Evolutionary conservation across 2,329 filamentous ascomycete genomes (phyloP).

Genomic region (Colletotrichum theobromicola): DNA sequence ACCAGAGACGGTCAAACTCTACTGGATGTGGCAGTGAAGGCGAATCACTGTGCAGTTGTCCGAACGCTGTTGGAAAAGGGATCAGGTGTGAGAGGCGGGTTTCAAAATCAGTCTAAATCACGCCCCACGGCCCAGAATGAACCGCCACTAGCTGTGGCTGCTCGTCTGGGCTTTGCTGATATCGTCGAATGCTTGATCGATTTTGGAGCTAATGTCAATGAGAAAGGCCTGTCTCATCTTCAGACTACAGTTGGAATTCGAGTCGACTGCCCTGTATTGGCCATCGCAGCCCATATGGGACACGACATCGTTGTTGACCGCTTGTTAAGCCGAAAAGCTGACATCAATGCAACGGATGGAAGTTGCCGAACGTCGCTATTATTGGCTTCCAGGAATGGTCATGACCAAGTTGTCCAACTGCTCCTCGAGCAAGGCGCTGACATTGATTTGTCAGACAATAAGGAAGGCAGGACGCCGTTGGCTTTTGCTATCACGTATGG

Average conservation of each 20-base stretch:
- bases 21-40: background rate
- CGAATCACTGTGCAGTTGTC: background rate
- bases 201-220: background rate
- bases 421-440: too few relatives aligned
- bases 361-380: too few relatives aligned
- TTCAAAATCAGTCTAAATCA: background rate
- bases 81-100: background rate
- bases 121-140: background rate
- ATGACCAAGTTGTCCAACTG: too few relatives aligned
- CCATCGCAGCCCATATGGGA: background rate
- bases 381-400: too few relatives aligned
- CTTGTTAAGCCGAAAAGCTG: too few relatives aligned
- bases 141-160: background rate
- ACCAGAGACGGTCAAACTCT: background rate
- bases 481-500: background rate
- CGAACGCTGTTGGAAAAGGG: background rate
- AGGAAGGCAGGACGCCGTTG: background rate
- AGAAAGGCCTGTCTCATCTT: background rate
- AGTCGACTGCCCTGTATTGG: background rate
- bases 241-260: fast-evolving
- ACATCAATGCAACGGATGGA: too few relatives aligned
- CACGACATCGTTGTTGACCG: background rate
- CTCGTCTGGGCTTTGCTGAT: background rate
- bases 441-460: too few relatives aligned
- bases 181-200: background rate